A percentile compares a stretch with the other conserved stretches of the same genome.
Evolutionary conservation across 1,284 basidiomycete species (phyloP).

Genomic region (Pisolithus thermaeus): DNA sequence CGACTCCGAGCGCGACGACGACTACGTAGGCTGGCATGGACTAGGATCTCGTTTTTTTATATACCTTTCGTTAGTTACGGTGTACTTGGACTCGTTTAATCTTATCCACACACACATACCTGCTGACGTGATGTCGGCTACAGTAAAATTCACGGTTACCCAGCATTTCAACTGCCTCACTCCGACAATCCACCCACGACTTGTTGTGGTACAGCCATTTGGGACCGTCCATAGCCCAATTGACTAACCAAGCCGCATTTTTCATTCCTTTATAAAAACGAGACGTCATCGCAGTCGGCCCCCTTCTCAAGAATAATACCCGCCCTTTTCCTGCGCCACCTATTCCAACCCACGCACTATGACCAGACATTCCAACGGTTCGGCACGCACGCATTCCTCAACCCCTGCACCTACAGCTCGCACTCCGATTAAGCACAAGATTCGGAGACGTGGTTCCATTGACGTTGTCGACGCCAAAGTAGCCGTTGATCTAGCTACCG

Average conservation of each 20-base stretch:
- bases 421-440: conserved; percentile 7
- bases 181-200: too few species aligned
- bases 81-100: not conserved
- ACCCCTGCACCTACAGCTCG: not conserved
- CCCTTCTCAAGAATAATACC: not conserved
- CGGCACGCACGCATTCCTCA: conserved; percentile 6
- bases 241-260: too few species aligned
- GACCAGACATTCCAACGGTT: conserved; percentile 25
- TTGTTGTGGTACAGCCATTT: too few species aligned
- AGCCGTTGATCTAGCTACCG: conserved; percentile 79
- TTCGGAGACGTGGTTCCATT: conserved; percentile 34
- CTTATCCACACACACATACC: not conserved
- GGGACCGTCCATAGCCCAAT: too few species aligned
- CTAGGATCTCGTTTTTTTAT: too few species aligned
- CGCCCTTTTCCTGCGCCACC: not conserved
- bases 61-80: not conserved
- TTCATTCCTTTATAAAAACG: too few species aligned
- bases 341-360: conserved; percentile 13
- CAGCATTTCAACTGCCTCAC: too few species aligned
- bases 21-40: not conserved
- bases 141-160: not conserved
- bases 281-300: too few species aligned
- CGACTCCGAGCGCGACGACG: not conserved
- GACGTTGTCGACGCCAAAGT: conserved; percentile 73
- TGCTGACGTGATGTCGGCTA: not conserved